Percentiles rank a stretch among this genome's conserved stretches.
These are phyloP conservation scores for Perkinsus marinus DNA, from an alignment of 169 alveolate species.

Conservation along the genomic window DNA sequence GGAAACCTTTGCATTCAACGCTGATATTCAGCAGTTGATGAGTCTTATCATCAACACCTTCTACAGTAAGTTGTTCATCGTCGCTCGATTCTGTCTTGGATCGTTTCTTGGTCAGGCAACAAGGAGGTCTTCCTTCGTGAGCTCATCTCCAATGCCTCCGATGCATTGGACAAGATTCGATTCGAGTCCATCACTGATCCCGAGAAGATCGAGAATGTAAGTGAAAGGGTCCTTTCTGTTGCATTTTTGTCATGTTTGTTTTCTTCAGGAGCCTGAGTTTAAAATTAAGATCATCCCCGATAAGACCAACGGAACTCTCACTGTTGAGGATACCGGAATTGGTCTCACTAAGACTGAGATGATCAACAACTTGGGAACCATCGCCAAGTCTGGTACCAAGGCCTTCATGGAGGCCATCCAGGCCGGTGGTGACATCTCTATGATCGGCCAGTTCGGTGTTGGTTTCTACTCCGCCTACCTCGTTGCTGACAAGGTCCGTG, in stretches of 20 bases:
- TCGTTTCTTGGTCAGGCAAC: slow-evolving; percentile 37
- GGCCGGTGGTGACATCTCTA: slow-evolving; percentile 93
- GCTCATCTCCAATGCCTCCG: slow-evolving; percentile 96
- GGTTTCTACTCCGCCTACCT: slow-evolving; percentile 98
- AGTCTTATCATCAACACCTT: slow-evolving; percentile 95
- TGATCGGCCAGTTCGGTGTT: slow-evolving; percentile 99
- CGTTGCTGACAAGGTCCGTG: slow-evolving; percentile 95
- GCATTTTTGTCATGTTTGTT: background rate
- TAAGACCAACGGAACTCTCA: slow-evolving; percentile 84
- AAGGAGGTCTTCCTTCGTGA: slow-evolving; percentile 98
- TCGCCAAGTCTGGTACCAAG: slow-evolving; percentile 96
- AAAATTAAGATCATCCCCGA: slow-evolving; percentile 89
- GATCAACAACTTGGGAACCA: slow-evolving; percentile 92
- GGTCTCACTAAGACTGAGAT: slow-evolving; percentile 98
- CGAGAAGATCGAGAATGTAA: slow-evolving; percentile 55
- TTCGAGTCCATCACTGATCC: slow-evolving; percentile 92
- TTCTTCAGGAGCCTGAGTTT: slow-evolving; percentile 73
- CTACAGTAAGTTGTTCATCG: slow-evolving; percentile 65
- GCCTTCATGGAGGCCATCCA: slow-evolving; percentile 96
- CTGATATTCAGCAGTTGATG: slow-evolving; percentile 88
- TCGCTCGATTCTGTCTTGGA: background rate
- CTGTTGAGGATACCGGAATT: slow-evolving; percentile 95
- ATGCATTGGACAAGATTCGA: slow-evolving; percentile 97
- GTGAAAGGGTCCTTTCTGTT: too few species aligned
- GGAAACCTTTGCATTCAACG: slow-evolving; percentile 90